phyloP scores from a whole-genome alignment of 176 grass and related monocot genomes.

The Carex kokanica region DNA sequence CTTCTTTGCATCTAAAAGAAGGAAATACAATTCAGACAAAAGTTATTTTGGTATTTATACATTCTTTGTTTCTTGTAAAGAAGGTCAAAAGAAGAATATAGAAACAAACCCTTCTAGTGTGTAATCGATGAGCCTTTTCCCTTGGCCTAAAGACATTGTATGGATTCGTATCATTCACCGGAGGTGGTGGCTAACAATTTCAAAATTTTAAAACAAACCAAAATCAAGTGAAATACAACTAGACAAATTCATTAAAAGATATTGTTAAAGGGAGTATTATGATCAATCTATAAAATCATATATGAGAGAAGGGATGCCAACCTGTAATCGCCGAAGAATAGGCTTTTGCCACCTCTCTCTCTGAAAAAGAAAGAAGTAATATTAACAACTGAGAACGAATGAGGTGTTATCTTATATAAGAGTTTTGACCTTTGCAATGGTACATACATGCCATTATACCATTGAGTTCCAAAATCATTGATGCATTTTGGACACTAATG shows the following conservation, averaged over 20 bases:
- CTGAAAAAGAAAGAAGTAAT: constrained; percentile 42
- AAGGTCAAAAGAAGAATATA: constrained; percentile 14
- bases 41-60: not conserved
- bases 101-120: constrained; percentile 86
- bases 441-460: not conserved
- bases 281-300: constrained; percentile 9
- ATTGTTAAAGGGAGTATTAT: not conserved
- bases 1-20: constrained; percentile 93
- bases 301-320: constrained; percentile 34
- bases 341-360: constrained; percentile 95
- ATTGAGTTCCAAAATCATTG: not conserved
- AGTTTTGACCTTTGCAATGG: not conserved
- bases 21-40: constrained; percentile 25
- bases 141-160: constrained; percentile 99
- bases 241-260: constrained; percentile 19
- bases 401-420: not conserved
- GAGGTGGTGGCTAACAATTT: constrained; percentile 72
- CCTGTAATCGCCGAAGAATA: constrained; percentile 93
- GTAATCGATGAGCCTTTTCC: constrained; percentile 88
- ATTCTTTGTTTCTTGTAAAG: not conserved
- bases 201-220: constrained; percentile 33
- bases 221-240: constrained; percentile 18
- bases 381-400: constrained; percentile 23
- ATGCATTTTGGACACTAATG: not conserved
- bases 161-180: constrained; percentile 91